Conservation (phyloP, 305 asterid species). For the Fraxinus velutina region DNA sequence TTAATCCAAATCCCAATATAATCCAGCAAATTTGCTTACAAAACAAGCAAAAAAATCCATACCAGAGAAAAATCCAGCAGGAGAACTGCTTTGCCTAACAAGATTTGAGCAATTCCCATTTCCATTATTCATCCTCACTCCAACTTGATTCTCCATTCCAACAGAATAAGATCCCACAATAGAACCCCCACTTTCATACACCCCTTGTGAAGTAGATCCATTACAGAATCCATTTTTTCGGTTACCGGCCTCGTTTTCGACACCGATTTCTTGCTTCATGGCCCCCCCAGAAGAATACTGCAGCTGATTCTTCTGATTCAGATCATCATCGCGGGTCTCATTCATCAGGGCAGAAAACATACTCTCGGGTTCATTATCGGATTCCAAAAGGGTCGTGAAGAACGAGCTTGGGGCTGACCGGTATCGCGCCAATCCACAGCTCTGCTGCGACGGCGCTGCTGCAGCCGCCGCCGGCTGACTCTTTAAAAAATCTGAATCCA, state of each 20-base stretch:
- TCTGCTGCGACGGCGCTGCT: constrained; percentile 30
- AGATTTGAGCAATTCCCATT: constrained; percentile 48
- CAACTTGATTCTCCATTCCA: constrained; percentile 44
- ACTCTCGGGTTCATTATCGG: constrained; percentile 67
- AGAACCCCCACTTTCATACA: constrained; percentile 21
- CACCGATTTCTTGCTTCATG: constrained; percentile 43
- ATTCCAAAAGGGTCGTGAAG: constrained; percentile 53
- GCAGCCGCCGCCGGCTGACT: constrained; percentile 15
- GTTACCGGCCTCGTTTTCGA: constrained; percentile 30
- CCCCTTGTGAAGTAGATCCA: constrained; percentile 12
- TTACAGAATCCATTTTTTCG: constrained; percentile 16
- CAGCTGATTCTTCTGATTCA: constrained; percentile 33
- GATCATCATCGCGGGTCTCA: constrained; percentile 33
- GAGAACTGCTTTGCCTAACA: constrained; percentile 77
- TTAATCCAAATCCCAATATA: not conserved
- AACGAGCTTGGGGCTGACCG: constrained; percentile 84
- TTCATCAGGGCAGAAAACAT: constrained; percentile 56
- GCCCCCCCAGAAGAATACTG: constrained; percentile 17
- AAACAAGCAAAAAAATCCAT: constrained; percentile 15
- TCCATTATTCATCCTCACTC: constrained; percentile 15
- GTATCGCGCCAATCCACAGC: constrained; percentile 49
- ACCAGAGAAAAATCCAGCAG: constrained; percentile 80
- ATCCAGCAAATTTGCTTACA: not conserved
- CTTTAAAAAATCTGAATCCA: constrained; percentile 27
- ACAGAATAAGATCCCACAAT: constrained; percentile 42